Evolutionary conservation across 2,329 filamentous ascomycete genomes (phyloP).

Genomic region (Arachnomyces sp.): DNA sequence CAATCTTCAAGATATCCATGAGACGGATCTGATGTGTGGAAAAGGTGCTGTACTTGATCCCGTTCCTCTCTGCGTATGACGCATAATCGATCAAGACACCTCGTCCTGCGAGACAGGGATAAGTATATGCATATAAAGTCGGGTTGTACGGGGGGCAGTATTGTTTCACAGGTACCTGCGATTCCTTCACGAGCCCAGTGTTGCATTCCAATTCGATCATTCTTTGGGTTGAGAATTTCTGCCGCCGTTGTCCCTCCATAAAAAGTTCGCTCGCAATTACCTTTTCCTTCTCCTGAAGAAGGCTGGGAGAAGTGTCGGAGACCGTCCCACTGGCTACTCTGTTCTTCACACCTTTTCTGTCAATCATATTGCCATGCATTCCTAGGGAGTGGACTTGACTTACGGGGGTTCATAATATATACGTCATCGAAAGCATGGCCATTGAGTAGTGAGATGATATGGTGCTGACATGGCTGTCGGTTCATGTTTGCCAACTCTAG

Average conservation of each 20-base stretch:
- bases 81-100: slow-evolving; percentile 46
- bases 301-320: slow-evolving; percentile 42
- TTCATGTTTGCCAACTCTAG: slow-evolving; percentile 48
- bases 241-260: slow-evolving; percentile 41
- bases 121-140: not conserved
- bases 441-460: slow-evolving; percentile 41
- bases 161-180: slow-evolving; percentile 19
- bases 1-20: slow-evolving; percentile 30
- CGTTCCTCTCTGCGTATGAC: slow-evolving; percentile 35
- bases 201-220: slow-evolving; percentile 40
- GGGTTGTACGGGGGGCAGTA: not conserved
- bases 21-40: slow-evolving; percentile 32
- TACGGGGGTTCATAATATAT: slow-evolving; percentile 44
- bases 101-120: slow-evolving; percentile 28
- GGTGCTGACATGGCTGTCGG: slow-evolving; percentile 43
- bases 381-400: slow-evolving; percentile 9
- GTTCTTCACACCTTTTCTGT: slow-evolving; percentile 22
- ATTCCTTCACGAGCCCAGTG: slow-evolving; percentile 44
- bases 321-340: slow-evolving; percentile 47
- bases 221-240: slow-evolving; percentile 39
- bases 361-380: slow-evolving; percentile 6
- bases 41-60: slow-evolving; percentile 34
- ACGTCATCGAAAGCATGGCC: slow-evolving; percentile 44
- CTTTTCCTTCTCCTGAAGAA: slow-evolving; percentile 23
- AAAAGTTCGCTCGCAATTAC: slow-evolving; percentile 33